These are phyloP conservation scores for Stevia rebaudiana DNA, from an alignment of 140 eudicot genomes.

Conservation along the genomic window DNA sequence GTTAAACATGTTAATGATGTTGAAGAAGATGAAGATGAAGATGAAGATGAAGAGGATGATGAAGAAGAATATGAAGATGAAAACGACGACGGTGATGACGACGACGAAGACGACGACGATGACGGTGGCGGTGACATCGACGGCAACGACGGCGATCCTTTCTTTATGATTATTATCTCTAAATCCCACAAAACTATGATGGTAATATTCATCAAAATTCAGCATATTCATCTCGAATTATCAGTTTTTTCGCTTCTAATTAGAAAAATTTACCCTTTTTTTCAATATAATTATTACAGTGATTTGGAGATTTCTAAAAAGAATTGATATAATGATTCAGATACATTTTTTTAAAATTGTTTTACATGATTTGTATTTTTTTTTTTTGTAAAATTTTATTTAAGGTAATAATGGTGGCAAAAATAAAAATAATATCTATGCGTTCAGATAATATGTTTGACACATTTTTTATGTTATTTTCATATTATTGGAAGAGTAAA, in stretches of 20 bases:
- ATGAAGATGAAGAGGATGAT: background rate
- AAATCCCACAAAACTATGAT: background rate
- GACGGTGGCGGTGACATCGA: background rate
- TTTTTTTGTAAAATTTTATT: too few species aligned
- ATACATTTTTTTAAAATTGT: too few species aligned
- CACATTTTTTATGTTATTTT: too few species aligned
- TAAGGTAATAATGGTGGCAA: too few species aligned
- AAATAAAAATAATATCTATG: too few species aligned
- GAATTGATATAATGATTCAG: background rate
- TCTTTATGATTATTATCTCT: background rate
- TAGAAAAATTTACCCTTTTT: too few species aligned
- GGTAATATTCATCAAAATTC: constrained; percentile 3
- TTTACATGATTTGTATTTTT: background rate
- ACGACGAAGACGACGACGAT: background rate
- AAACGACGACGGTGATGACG: background rate
- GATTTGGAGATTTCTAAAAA: too few species aligned
- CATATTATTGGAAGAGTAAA: too few species aligned
- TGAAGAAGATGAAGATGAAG: background rate
- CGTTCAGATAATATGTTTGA: too few species aligned
- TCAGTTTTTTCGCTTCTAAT: background rate
- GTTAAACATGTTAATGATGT: background rate
- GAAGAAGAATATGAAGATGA: background rate
- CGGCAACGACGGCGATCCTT: constrained; percentile 17
- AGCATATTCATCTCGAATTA: background rate
- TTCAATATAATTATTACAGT: too few species aligned